Percentiles rank a stretch among this genome's conserved stretches.
phyloP scores from a whole-genome alignment of 106 monocot genomes.

The Acorus calamus region DNA sequence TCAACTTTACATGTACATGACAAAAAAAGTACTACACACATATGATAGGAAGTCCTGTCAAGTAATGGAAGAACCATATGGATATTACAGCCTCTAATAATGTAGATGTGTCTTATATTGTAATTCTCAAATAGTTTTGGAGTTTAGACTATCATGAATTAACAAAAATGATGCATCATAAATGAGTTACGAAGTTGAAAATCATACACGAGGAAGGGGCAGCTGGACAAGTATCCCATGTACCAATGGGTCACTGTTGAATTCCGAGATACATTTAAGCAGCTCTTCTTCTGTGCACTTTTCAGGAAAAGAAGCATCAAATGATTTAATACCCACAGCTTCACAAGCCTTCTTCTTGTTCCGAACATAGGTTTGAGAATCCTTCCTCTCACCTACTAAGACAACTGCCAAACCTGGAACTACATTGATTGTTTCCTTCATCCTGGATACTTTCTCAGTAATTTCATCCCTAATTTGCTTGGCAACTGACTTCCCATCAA shows the following conservation, averaged over 20 bases:
- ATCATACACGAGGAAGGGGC: constrained; percentile 80
- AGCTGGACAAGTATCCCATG: constrained; percentile 96
- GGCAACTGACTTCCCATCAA: constrained; percentile 75
- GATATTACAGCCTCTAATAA: neutral
- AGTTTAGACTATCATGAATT: neutral
- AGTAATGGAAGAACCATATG: neutral
- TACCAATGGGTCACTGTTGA: constrained; percentile 66
- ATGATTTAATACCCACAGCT: constrained; percentile 71
- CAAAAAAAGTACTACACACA: no score
- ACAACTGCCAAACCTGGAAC: constrained; percentile 87
- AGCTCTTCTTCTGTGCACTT: constrained; percentile 78
- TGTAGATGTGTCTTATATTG: neutral
- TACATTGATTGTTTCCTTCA: constrained; percentile 65
- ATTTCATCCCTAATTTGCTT: constrained; percentile 83
- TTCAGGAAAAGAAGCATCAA: constrained; percentile 77
- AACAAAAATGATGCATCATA: neutral
- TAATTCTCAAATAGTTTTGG: neutral
- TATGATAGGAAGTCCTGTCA: no score
- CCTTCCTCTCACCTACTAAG: constrained; percentile 83
- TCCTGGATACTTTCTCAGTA: constrained; percentile 44
- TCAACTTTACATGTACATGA: no score
- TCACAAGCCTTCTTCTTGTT: constrained; percentile 98
- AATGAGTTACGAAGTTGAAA: no score
- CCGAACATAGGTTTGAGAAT: constrained; percentile 89
- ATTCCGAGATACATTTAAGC: constrained; percentile 47